Evolutionary conservation across 1,284 basidiomycete genomes (phyloP).

Genomic region (Apiotrichum brassicae): DNA sequence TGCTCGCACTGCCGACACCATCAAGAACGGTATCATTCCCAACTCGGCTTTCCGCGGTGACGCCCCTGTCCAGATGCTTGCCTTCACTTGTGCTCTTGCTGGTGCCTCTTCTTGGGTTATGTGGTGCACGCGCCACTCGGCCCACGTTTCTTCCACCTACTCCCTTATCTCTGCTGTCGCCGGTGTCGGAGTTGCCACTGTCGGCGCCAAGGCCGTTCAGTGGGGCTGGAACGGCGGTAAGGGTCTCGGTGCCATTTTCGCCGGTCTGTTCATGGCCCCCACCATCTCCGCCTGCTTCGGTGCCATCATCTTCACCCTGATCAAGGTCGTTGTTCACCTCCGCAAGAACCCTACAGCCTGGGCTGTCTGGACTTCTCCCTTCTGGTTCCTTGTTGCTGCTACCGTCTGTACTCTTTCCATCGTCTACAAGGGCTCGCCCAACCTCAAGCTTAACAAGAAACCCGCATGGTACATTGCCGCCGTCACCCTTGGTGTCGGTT

Average conservation of each 20-base stretch:
- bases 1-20: constrained; percentile 48
- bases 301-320: constrained; percentile 46
- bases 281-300: constrained; percentile 46
- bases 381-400: constrained; percentile 48
- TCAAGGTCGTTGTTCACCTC: constrained; percentile 46
- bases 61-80: constrained; percentile 49
- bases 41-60: constrained; percentile 47
- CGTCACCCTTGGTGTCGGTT: constrained; percentile 45
- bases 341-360: constrained; percentile 43
- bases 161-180: constrained; percentile 49
- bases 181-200: constrained; percentile 51
- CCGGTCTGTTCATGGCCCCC: constrained; percentile 46
- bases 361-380: constrained; percentile 46
- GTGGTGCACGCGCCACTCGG: constrained; percentile 46
- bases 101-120: constrained; percentile 48
- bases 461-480: constrained; percentile 36
- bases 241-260: constrained; percentile 49
- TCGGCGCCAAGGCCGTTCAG: constrained; percentile 44
- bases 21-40: constrained; percentile 51
- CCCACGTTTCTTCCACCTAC: constrained; percentile 49
- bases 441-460: constrained; percentile 45
- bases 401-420: constrained; percentile 43
- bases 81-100: constrained; percentile 48
- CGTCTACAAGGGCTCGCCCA: constrained; percentile 49
- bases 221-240: constrained; percentile 53